Evolutionary conservation across 1,139 yeast genomes (phyloP).

Genomic region (Saccharomycopsis crataegensis): DNA sequence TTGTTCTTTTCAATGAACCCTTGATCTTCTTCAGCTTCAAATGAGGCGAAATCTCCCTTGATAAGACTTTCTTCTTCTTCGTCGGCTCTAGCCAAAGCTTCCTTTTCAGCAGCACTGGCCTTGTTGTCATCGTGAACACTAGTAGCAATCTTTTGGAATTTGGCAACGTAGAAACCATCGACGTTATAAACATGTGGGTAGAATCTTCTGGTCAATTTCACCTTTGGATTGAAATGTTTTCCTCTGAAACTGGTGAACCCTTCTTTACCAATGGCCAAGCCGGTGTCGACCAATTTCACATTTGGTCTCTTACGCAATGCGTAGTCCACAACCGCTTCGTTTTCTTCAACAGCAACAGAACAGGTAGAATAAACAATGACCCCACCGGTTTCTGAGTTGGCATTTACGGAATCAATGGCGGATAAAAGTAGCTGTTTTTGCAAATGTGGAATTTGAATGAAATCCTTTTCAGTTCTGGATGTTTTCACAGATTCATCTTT

Average conservation of each 20-base stretch:
- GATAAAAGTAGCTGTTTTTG: slow-evolving; percentile 90
- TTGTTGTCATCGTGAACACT: slow-evolving; percentile 77
- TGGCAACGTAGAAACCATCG: slow-evolving; percentile 97
- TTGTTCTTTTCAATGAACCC: slow-evolving; percentile 67
- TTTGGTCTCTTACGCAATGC: slow-evolving; percentile 95
- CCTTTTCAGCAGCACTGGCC: slow-evolving; percentile 88
- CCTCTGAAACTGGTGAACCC: slow-evolving; percentile 95
- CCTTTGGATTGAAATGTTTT: slow-evolving; percentile 72
- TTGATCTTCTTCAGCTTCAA: slow-evolving; percentile 71
- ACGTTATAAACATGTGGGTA: slow-evolving; percentile 98
- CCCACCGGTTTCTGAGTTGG: slow-evolving; percentile 87
- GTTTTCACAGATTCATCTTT: slow-evolving; percentile 95
- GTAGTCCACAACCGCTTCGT: slow-evolving; percentile 97
- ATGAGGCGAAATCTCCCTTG: slow-evolving; percentile 77
- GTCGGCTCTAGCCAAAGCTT: slow-evolving; percentile 69
- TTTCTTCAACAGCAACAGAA: slow-evolving; percentile 97
- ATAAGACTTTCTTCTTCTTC: slow-evolving; percentile 73
- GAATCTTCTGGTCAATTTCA: slow-evolving; percentile 83
- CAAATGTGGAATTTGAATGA: slow-evolving; percentile 91
- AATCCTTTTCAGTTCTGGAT: slow-evolving; percentile 91
- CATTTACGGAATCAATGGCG: slow-evolving; percentile 97
- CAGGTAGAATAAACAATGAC: slow-evolving; percentile 95
- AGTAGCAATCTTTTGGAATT: slow-evolving; percentile 84
- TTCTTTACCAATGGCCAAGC: slow-evolving; percentile 90
- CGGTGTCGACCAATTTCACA: slow-evolving; percentile 89